phyloP scores from a whole-genome alignment of 768 basidiomycete genomes.

The Tricholoma saponaceum region DNA sequence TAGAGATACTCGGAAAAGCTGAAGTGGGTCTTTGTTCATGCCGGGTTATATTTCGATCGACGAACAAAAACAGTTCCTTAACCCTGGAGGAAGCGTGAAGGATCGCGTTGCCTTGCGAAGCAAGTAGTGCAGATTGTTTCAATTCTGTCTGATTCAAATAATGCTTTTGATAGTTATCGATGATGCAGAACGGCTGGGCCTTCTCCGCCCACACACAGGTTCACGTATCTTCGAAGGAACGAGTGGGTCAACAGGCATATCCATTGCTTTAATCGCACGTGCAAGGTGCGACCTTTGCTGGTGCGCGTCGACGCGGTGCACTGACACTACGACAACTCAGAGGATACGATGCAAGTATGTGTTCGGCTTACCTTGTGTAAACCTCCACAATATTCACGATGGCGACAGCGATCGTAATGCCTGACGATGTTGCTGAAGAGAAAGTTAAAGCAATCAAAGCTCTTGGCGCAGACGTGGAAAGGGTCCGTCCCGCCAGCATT shows the following conservation, averaged over 20 bases:
- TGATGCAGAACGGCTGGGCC: slow-evolving; percentile 82
- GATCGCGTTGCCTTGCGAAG: slow-evolving; percentile 94
- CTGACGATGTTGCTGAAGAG: slow-evolving; percentile 86
- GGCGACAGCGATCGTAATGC: slow-evolving; percentile 76
- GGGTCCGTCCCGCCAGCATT: slow-evolving; percentile 91
- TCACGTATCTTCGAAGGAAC: slow-evolving; percentile 97
- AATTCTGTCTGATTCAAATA: not conserved
- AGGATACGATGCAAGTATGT: slow-evolving; percentile 84
- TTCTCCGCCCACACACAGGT: slow-evolving; percentile 80
- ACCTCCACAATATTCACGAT: not conserved
- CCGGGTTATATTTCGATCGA: not conserved
- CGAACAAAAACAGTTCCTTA: slow-evolving; percentile 63
- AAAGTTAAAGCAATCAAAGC: slow-evolving; percentile 82
- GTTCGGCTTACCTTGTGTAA: not conserved
- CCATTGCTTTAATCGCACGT: slow-evolving; percentile 87
- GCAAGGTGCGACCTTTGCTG: slow-evolving; percentile 55
- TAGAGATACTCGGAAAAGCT: slow-evolving; percentile 94
- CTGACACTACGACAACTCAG: slow-evolving; percentile 32
- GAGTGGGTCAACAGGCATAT: slow-evolving; percentile 94
- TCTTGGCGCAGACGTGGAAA: slow-evolving; percentile 86
- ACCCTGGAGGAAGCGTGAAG: slow-evolving; percentile 97
- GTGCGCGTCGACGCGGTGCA: not conserved
- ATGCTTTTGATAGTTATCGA: slow-evolving; percentile 67
- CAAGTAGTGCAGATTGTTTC: slow-evolving; percentile 32
- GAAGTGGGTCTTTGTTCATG: slow-evolving; percentile 50